Conservation (phyloP, 2,329 filamentous ascomycete species). For the Colletotrichum lindemuthianum region DNA sequence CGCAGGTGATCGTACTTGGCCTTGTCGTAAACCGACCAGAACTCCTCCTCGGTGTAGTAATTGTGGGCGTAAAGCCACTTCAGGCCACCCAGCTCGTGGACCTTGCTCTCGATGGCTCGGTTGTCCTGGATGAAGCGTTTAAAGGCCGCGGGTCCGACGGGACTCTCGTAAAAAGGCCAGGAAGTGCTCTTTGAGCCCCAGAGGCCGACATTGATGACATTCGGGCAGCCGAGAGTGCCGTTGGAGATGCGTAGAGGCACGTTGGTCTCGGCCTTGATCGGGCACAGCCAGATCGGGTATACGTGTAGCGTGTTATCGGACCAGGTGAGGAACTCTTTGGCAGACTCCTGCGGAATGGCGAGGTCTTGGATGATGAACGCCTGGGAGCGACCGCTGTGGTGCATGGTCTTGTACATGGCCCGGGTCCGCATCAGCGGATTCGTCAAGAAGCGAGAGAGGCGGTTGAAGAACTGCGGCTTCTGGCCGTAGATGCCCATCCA, state of each 20-base stretch:
- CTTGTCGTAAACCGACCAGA: constrained; percentile 71
- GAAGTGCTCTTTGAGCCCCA: constrained; percentile 21
- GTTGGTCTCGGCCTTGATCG: constrained; percentile 31
- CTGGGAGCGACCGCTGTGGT: constrained; percentile 64
- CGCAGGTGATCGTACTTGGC: constrained; percentile 67
- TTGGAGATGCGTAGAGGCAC: constrained; percentile 33
- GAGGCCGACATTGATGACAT: constrained; percentile 17
- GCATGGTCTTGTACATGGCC: constrained; percentile 70
- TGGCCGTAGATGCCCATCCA: constrained; percentile 72
- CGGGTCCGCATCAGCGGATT: constrained; percentile 71
- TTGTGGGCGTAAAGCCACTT: constrained; percentile 77
- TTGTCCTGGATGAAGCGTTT: constrained; percentile 61
- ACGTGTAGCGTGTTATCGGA: constrained; percentile 39
- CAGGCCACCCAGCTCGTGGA: constrained; percentile 69
- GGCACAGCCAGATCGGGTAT: constrained; percentile 45
- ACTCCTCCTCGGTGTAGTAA: constrained; percentile 73
- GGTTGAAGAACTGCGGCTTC: constrained; percentile 65
- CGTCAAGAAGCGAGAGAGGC: constrained; percentile 65
- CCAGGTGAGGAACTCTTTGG: constrained; percentile 45
- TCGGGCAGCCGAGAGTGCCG: constrained; percentile 36
- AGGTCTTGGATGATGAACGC: constrained; percentile 72
- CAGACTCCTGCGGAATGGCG: constrained; percentile 63
- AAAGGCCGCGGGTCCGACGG: constrained; percentile 7
- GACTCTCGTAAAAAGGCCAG: constrained; percentile 3
- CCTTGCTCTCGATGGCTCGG: constrained; percentile 66